Evolutionary conservation across 1,284 basidiomycete genomes (phyloP).

Genomic region (Hemileia vastatrix): DNA sequence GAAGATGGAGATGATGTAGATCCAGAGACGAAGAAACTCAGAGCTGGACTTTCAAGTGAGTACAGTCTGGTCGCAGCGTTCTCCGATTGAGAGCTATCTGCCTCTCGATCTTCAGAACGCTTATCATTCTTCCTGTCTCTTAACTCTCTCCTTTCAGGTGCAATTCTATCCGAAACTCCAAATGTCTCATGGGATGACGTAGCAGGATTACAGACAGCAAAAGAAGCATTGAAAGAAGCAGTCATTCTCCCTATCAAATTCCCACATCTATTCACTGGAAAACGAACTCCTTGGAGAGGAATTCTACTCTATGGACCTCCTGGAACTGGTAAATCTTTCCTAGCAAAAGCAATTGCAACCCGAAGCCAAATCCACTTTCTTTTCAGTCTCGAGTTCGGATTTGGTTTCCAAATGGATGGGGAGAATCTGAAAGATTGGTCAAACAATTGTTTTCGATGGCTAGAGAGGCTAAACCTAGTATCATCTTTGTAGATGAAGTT

Average conservation of each 20-base stretch:
- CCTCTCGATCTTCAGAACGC: neutral
- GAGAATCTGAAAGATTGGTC: conserved; percentile 41
- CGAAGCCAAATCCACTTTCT: conserved; percentile 42
- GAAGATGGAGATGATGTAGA: conserved; percentile 38
- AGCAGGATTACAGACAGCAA: conserved; percentile 40
- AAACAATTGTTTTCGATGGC: conserved; percentile 45
- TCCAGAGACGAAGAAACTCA: conserved; percentile 41
- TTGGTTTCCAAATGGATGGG: conserved; percentile 45
- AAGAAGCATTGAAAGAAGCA: conserved; percentile 44
- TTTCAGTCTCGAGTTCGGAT: conserved; percentile 42
- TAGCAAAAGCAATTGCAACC: conserved; percentile 45
- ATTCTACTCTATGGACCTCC: conserved; percentile 44
- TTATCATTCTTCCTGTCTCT: too few relatives aligned
- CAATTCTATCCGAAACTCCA: conserved; percentile 41
- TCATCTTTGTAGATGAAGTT: conserved; percentile 45
- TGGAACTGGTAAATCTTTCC: conserved; percentile 41
- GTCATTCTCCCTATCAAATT: conserved; percentile 44
- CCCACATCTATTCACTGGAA: conserved; percentile 43
- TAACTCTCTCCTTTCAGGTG: conserved; percentile 14
- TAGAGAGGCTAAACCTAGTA: conserved; percentile 41
- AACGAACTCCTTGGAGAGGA: conserved; percentile 42
- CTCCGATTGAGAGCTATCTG: too few relatives aligned
- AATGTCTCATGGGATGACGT: conserved; percentile 44
- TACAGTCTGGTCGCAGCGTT: neutral
- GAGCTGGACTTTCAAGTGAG: conserved; percentile 37